A percentile compares a stretch with the other conserved stretches of the same genome.
Evolutionary conservation across 441 rosid species (phyloP).

Genomic region (Theobroma grandiflorum): DNA sequence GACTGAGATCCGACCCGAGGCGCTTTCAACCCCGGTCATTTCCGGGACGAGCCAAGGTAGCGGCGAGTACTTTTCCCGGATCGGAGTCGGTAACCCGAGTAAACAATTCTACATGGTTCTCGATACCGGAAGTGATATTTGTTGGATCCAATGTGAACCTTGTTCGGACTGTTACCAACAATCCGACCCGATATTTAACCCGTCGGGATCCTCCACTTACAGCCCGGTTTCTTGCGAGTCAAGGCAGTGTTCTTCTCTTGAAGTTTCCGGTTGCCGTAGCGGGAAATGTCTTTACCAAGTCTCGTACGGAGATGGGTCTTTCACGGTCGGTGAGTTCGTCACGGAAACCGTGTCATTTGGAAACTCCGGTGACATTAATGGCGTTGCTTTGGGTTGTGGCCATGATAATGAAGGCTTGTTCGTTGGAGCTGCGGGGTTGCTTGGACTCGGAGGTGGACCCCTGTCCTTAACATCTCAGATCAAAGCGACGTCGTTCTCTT

Average conservation of each 20-base stretch:
- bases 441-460: constrained; percentile 71
- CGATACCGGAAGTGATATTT: constrained; percentile 73
- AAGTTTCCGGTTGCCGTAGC: constrained; percentile 43
- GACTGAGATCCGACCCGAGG: constrained; percentile 52
- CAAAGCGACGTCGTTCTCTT: constrained; percentile 61
- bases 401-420: constrained; percentile 70
- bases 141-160: constrained; percentile 69
- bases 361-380: constrained; percentile 41
- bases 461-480: constrained; percentile 57
- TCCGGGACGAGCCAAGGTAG: constrained; percentile 71
- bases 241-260: constrained; percentile 51
- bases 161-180: constrained; percentile 67
- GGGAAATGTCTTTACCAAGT: constrained; percentile 60
- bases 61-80: constrained; percentile 71
- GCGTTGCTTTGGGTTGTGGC: constrained; percentile 67
- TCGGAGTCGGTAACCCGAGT: constrained; percentile 64
- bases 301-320: constrained; percentile 71
- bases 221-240: constrained; percentile 49
- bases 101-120: constrained; percentile 62
- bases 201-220: constrained; percentile 53
- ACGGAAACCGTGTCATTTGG: constrained; percentile 73
- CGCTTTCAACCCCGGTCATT: constrained; percentile 58
- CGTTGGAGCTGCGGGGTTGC: constrained; percentile 65
- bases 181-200: constrained; percentile 66
- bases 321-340: constrained; percentile 58